Conservation (phyloP, 2,329 filamentous ascomycete genomes). For the Trichoderma harzianum region DNA sequence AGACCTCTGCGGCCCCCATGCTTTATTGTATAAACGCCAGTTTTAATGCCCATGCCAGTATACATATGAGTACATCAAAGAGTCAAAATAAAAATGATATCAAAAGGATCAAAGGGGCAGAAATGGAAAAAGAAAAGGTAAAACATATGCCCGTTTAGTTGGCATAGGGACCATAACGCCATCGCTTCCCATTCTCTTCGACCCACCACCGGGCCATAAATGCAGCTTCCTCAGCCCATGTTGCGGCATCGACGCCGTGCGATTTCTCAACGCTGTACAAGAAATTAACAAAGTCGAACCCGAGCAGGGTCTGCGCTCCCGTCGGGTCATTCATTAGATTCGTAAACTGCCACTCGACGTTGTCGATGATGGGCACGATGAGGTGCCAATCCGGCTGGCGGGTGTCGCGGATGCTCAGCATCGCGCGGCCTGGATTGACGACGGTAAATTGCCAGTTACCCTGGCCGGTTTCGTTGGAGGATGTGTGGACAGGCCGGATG, state of each 20-base stretch:
- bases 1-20: background rate
- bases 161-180: conserved; percentile 26
- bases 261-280: conserved; percentile 21
- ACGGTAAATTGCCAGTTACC: conserved; percentile 36
- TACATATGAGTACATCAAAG: conserved; percentile 9
- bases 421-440: conserved; percentile 33
- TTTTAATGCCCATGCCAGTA: conserved; percentile 9
- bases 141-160: background rate
- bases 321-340: conserved; percentile 28
- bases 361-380: conserved; percentile 32
- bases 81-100: background rate
- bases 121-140: background rate
- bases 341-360: conserved; percentile 33
- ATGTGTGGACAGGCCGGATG: conserved; percentile 29
- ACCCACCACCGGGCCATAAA: conserved; percentile 35
- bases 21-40: conserved; percentile 7
- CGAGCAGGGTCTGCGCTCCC: conserved; percentile 22
- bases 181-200: conserved; percentile 35
- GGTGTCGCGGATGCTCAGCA: conserved; percentile 33
- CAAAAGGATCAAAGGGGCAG: background rate
- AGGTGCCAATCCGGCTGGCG: conserved; percentile 30
- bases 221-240: conserved; percentile 34
- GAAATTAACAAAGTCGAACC: conserved; percentile 22
- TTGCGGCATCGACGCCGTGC: conserved; percentile 27
- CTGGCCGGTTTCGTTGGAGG: conserved; percentile 21